phyloP scores from a whole-genome alignment of 1,139 yeast species.

The Casaregolazyma suthepensis region DNA sequence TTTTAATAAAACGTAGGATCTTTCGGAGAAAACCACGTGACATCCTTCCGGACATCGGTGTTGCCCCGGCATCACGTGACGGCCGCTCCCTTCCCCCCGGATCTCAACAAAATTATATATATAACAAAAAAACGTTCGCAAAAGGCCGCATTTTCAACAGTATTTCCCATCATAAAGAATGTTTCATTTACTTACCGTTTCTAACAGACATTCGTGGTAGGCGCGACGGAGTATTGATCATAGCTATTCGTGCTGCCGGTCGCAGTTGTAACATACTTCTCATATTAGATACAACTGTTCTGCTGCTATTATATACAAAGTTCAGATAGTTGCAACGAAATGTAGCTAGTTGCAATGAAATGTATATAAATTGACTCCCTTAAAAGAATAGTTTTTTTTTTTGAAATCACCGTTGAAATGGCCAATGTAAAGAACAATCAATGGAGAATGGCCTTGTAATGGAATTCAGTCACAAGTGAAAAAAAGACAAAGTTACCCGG shows the following conservation, averaged over 20 bases:
- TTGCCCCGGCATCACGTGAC: not conserved
- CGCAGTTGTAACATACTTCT: not conserved
- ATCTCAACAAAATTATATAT: not conserved
- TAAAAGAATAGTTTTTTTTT: not conserved
- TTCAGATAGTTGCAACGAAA: not conserved
- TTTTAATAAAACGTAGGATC: not conserved
- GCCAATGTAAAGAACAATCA: not conserved
- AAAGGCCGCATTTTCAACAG: not conserved
- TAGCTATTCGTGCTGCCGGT: not conserved
- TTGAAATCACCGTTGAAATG: not conserved
- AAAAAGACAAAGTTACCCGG: not conserved
- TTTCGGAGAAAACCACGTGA: not conserved
- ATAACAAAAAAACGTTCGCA: no score
- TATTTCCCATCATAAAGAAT: not conserved
- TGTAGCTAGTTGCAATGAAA: not conserved
- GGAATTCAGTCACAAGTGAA: not conserved
- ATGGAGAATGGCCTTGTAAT: not conserved
- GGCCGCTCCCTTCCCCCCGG: not conserved
- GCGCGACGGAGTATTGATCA: not conserved
- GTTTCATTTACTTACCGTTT: not conserved
- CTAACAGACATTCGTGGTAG: not conserved
- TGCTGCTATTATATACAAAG: not conserved
- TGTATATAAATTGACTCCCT: not conserved
- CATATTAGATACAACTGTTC: not conserved
- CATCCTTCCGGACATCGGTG: not conserved